Conservation (phyloP, 1,284 basidiomycete species). For the Mycocalia duriaeana region DNA sequence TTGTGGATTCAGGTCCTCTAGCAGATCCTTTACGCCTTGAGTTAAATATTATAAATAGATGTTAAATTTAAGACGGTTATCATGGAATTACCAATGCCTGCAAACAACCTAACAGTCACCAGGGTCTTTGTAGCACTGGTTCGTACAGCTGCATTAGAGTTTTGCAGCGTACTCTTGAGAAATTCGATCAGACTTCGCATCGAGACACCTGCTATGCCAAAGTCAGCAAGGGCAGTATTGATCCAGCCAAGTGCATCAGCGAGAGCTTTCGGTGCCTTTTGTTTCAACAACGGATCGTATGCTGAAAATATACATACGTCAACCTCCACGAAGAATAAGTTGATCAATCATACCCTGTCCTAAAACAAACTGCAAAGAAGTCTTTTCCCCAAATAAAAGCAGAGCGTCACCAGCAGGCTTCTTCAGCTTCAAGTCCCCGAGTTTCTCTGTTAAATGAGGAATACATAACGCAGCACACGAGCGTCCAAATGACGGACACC, state of each 20-base stretch:
- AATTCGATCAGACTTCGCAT: constrained; percentile 87
- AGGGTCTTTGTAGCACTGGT: constrained; percentile 93
- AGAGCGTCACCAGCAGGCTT: constrained; percentile 94
- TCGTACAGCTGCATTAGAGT: constrained; percentile 91
- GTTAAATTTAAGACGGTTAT: not conserved
- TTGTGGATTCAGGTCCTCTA: constrained; percentile 94
- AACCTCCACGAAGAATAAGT: not conserved
- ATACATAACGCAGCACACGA: constrained; percentile 83
- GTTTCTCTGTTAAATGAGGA: constrained; percentile 88
- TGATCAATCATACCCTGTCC: constrained; percentile 65
- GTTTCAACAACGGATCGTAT: constrained; percentile 87
- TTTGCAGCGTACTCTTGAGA: constrained; percentile 82
- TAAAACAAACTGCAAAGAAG: constrained; percentile 91
- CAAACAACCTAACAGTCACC: constrained; percentile 88
- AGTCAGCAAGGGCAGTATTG: constrained; percentile 85
- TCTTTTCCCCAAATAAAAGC: constrained; percentile 82
- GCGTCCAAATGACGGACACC: constrained; percentile 80
- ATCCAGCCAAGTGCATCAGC: constrained; percentile 92
- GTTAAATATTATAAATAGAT: constrained; percentile 1
- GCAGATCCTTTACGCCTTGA: constrained; percentile 83
- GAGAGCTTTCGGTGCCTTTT: constrained; percentile 96
- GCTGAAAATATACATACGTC: constrained; percentile 39
- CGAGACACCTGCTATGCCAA: constrained; percentile 86
- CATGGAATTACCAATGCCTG: constrained; percentile 80
- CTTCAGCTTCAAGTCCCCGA: constrained; percentile 96